Evolutionary conservation across 2,329 filamentous ascomycete genomes (phyloP), one percentile per base, ranked within the genome.

Genomic region (Aspergillus sp.): DNA sequence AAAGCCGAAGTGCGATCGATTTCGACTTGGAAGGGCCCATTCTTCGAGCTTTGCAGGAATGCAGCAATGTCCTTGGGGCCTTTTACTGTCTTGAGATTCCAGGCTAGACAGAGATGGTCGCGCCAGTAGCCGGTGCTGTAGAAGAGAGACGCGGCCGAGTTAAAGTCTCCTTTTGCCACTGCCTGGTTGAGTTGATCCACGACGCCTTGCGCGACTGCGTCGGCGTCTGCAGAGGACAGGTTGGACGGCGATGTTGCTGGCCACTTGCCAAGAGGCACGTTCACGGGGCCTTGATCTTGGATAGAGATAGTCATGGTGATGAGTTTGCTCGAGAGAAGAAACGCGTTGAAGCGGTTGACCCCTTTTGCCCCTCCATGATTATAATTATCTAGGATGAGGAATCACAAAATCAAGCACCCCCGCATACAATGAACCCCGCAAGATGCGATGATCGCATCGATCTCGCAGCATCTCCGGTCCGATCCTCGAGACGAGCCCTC

Each of bases 51-150:
- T 2, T 47, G 38, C 3, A 77, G 73, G 60, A 72, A 73, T 48
- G 61, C 60, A 19, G 49, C 49, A 48, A 85, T 81, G 34, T 76
- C 76, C 54, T 79, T 65, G 50, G 72, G 69, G 8, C 81, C 80
- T 64, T 83, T 81, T 17, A 84, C 67, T 0, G 86, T 88, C 34
- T 80, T 82, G 25, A 86, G 78, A 38, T 85, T 80, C 81, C 85
- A 87, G 0, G 83, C 82, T 8, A 88, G 68, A 6, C 78, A 82
- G 2, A 88, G 78, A 56, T 87, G 83, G 67, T 89, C 86, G 46
- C 85, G 78, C 85, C 85, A 88, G 69, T 83, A 87, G 22, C 82
- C 78, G 41, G 82, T 79, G 13, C 81, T 73, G 3, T 82, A 66
- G 66, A 87, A 87, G 0, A 86, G 76, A 3, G 73, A 63, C 0